A percentile compares a stretch with the other conserved stretches of the same genome.
These are phyloP conservation scores for Leavenworthia alabamica DNA, from an alignment of 345 rosid genomes.

Conservation along the genomic window DNA sequence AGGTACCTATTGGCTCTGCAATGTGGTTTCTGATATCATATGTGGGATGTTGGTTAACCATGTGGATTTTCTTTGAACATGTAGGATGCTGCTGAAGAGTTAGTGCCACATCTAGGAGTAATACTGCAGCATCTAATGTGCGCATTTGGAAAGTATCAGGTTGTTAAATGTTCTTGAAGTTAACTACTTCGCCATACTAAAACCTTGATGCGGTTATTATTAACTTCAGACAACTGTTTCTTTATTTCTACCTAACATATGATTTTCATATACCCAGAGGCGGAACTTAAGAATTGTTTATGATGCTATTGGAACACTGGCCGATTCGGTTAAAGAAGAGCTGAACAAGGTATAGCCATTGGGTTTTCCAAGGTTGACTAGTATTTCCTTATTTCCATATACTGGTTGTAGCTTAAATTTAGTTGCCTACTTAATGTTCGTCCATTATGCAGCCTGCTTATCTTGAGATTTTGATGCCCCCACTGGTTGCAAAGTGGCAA, in stretches of 20 bases:
- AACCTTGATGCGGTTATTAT: neutral
- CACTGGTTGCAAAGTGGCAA: conserved; percentile 90
- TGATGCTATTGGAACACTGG: conserved; percentile 98
- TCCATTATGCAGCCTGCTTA: conserved; percentile 57
- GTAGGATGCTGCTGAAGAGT: conserved; percentile 87
- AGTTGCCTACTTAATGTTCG: neutral
- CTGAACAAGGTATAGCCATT: conserved; percentile 61
- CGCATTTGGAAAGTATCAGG: conserved; percentile 99
- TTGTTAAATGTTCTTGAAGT: conserved; percentile 22
- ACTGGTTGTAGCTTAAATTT: neutral
- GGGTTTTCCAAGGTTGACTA: neutral
- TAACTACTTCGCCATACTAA: neutral
- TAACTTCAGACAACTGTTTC: neutral
- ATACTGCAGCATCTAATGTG: conserved; percentile 94
- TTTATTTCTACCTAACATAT: conserved; percentile 14
- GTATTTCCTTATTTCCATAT: neutral
- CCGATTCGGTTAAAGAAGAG: conserved; percentile 87
- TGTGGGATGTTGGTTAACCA: conserved; percentile 5
- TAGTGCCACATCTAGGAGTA: conserved; percentile 69
- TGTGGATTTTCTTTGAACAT: conserved; percentile 24
- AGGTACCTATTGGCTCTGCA: conserved; percentile 44
- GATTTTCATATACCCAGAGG: conserved; percentile 44
- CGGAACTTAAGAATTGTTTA: conserved; percentile 92
- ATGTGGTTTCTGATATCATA: conserved; percentile 13
- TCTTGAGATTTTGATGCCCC: conserved; percentile 93